Evolutionary conservation across 2,329 filamentous ascomycete species (phyloP).

Genomic region (Clonostachys rosea): DNA sequence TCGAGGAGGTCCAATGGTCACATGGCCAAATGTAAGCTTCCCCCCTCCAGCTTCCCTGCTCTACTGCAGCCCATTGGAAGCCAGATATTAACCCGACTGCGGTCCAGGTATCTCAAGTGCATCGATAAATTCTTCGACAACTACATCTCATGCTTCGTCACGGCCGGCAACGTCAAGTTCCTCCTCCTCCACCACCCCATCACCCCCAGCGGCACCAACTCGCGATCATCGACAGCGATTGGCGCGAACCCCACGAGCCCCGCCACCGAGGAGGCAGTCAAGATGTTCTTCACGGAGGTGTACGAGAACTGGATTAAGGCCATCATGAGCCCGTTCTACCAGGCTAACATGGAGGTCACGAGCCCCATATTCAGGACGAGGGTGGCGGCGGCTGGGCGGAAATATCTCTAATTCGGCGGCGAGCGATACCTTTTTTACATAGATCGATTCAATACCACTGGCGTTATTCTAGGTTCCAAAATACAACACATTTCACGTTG

Average conservation of each 20-base stretch:
- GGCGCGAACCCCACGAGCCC: conserved; percentile 81
- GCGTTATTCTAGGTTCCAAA: too few relatives aligned
- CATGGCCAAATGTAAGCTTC: conserved; percentile 69
- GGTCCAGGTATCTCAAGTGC: conserved; percentile 81
- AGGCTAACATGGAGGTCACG: conserved; percentile 75
- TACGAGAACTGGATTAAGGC: conserved; percentile 98
- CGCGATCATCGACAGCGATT: conserved; percentile 58
- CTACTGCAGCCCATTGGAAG: neutral
- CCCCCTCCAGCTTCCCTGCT: neutral
- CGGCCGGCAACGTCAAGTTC: conserved; percentile 88
- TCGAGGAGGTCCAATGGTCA: conserved; percentile 95
- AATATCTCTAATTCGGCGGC: conserved; percentile 61
- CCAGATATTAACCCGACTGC: neutral
- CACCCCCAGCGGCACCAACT: conserved; percentile 30
- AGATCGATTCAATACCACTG: too few relatives aligned
- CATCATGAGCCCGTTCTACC: conserved; percentile 95
- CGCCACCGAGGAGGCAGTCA: conserved; percentile 91
- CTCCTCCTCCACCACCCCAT: conserved; percentile 85
- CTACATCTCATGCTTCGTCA: conserved; percentile 92
- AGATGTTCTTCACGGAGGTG: conserved; percentile 90
- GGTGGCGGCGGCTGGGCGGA: conserved; percentile 84
- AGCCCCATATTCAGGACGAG: conserved; percentile 82
- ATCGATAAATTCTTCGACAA: conserved; percentile 97
- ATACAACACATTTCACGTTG: too few relatives aligned
- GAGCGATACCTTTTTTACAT: too few relatives aligned